Conservation (phyloP, 2,329 filamentous ascomycete genomes). For the Plectosphaerella cucumerina region DNA sequence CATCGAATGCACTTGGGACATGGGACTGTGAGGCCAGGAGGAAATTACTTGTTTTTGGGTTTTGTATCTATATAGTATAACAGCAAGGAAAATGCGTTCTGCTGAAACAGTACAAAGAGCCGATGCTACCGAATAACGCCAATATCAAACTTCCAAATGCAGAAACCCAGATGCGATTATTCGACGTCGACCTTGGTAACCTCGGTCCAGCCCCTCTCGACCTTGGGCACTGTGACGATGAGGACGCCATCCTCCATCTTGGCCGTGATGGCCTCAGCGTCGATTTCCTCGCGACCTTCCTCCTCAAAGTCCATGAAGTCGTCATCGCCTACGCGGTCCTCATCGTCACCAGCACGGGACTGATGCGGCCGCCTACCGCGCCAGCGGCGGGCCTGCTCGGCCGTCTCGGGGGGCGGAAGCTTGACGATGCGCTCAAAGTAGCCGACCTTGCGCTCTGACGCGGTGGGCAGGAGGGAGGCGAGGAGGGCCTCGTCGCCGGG, state of each 20-base stretch:
- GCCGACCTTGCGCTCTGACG: constrained; percentile 67
- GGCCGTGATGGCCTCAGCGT: constrained; percentile 64
- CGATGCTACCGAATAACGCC: background rate
- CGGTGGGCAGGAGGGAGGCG: constrained; percentile 47
- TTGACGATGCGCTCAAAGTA: constrained; percentile 68
- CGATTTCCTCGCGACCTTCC: constrained; percentile 51
- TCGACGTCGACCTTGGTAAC: constrained; percentile 57
- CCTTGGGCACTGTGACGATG: constrained; percentile 71
- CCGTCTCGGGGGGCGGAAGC: constrained; percentile 41
- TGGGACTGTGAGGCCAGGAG: background rate
- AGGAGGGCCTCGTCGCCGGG: constrained; percentile 68
- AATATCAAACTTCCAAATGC: background rate
- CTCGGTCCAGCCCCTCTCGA: constrained; percentile 62
- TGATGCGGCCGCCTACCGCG: background rate
- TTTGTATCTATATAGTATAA: background rate
- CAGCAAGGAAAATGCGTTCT: background rate
- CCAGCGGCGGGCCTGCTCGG: background rate
- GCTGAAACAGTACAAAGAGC: background rate
- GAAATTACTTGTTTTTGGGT: background rate
- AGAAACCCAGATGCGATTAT: constrained; percentile 19
- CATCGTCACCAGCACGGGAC: constrained; percentile 24
- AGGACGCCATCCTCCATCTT: constrained; percentile 77
- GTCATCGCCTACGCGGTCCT: constrained; percentile 36
- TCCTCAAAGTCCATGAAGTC: constrained; percentile 23
- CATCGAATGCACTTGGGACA: too few relatives aligned